A percentile compares a stretch with the other conserved stretches of the same genome.
Conservation (phyloP, 495 filamentous ascomycete species). For the Neurospora sp. region DNA sequence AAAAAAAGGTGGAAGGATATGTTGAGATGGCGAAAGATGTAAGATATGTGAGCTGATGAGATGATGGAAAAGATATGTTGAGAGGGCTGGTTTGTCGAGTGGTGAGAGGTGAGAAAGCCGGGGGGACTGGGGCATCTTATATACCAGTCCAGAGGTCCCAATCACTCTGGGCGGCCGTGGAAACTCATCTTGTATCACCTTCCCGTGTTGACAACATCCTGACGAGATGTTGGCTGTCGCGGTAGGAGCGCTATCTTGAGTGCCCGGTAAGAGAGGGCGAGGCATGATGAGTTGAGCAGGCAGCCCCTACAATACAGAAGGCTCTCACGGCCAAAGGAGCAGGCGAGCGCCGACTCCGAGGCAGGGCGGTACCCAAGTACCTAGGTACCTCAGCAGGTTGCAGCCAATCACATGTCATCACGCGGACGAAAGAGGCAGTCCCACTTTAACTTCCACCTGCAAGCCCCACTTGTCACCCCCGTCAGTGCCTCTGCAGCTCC, state of each 20-base stretch:
- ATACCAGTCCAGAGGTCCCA: neutral
- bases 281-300: neutral
- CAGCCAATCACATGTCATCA: neutral
- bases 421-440: neutral
- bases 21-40: neutral
- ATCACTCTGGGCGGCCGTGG: neutral
- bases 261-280: neutral
- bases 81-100: neutral
- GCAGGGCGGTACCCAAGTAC: neutral
- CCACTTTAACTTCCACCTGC: neutral
- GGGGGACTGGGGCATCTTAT: neutral
- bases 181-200: neutral
- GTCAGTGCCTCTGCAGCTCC: neutral
- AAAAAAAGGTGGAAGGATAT: neutral
- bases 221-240: neutral
- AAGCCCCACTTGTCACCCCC: neutral
- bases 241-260: neutral
- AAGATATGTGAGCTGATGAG: neutral
- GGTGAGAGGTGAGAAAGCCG: neutral
- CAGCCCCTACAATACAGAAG: neutral
- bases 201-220: neutral
- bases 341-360: neutral
- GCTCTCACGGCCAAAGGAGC: neutral
- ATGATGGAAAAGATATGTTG: neutral
- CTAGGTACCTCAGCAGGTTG: neutral